Base-by-base conservation (phyloP, 148 eudicot species). In the Rhododendron vialii region DNA sequence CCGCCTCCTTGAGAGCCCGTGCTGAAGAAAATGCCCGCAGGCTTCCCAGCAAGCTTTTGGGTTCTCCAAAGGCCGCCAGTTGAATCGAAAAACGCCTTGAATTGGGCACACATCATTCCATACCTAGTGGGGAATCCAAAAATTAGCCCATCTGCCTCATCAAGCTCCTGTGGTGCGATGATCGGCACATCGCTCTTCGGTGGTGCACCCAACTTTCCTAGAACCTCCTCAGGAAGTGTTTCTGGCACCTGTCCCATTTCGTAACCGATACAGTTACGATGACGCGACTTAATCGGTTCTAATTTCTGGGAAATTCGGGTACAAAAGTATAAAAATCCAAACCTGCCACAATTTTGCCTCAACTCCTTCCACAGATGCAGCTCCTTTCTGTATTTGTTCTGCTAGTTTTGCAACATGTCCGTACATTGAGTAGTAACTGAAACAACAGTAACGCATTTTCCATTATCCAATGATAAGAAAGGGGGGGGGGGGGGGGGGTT, bases 1-100 rank as follows among this genome's bases (percentile, higher is more conserved):
- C 98, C 98, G n/a, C 98, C 98, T 41, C 96, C 98, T 85, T 95
- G 98, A 82, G 94, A 90, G 7, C 94, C 95, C 0, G 98, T 94
- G 90, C 93, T 90, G 91, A 87, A 93, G 79, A 95, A 94, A 86
- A 94, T 74, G 22, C 96, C 96, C 0, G 94, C 96, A 15, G 98
- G 98, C 82, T 94, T 94, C 65, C 96, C 98, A 3, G 96, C 95
- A 4, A 95, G 91, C 85, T 82, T 79, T 78, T 94, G 96, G 22
- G 94, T 82, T 88, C 92, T 84, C 96, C 96, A 95, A 20, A 95
- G 92, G 45, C 91, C 93, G 6, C 95, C 96, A 13, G 96, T 94
- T 7, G 96, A 83, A 87, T 94, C 98, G 69, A 95, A 47, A 79
- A 95, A 94, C 17, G 98, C 96, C 59, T 95, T 95, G 69, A 94